Conservation (phyloP, 2,329 filamentous ascomycete species). For the Bipolaris sorokiniana region DNA sequence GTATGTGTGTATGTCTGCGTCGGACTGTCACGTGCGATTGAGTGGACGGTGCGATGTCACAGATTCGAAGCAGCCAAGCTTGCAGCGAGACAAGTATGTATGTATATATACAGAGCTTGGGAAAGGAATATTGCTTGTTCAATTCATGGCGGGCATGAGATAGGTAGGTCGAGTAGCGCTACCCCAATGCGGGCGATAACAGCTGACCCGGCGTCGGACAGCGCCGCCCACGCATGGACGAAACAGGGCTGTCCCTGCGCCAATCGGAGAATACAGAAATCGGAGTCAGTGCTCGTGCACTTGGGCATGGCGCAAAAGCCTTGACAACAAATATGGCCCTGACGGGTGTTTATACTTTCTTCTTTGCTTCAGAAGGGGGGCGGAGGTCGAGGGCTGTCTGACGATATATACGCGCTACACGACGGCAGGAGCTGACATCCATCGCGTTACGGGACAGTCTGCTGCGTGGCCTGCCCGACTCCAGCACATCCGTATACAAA, state of each 20-base stretch:
- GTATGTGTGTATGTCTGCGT: not conserved
- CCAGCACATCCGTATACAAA: not conserved
- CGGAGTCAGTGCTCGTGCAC: slow-evolving; percentile 1
- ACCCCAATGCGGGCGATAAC: slow-evolving; percentile 17
- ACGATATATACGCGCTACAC: not conserved
- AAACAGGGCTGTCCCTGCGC: slow-evolving; percentile 8
- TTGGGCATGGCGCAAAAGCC: not conserved
- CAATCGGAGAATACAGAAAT: slow-evolving; percentile 14
- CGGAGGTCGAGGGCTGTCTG: not conserved
- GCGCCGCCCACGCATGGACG: slow-evolving; percentile 12
- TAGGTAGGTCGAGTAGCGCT: slow-evolving; percentile 4
- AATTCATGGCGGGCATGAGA: slow-evolving; percentile 11
- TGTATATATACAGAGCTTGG: not conserved
- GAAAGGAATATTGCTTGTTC: slow-evolving; percentile 6
- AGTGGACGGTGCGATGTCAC: not conserved
- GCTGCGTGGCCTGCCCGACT: not conserved
- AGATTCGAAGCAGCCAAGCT: not conserved
- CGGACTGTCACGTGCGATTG: not conserved
- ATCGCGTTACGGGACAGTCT: not conserved
- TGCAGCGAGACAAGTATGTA: not conserved
- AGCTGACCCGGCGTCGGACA: slow-evolving; percentile 11
- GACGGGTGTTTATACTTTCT: slow-evolving; percentile 5
- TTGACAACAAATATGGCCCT: not conserved
- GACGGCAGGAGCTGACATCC: not conserved
- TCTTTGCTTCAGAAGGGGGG: slow-evolving; percentile 3